Conservation (phyloP, 306 rosid species). For the Arachis stenosperma region DNA sequence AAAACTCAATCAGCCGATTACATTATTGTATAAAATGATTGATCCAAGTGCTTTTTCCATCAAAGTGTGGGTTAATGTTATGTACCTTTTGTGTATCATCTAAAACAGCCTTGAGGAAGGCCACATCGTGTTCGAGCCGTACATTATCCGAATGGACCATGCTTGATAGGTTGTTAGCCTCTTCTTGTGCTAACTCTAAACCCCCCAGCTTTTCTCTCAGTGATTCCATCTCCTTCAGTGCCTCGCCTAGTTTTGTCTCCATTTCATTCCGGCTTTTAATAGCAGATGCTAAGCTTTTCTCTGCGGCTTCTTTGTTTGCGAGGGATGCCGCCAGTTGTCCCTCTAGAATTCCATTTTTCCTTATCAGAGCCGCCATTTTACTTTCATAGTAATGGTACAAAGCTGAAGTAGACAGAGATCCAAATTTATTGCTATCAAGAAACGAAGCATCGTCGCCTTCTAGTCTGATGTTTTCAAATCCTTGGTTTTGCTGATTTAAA, state of each 20-base stretch:
- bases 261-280: conserved; percentile 77
- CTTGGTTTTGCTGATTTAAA: conserved; percentile 59
- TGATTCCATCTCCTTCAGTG: conserved; percentile 67
- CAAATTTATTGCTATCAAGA: conserved; percentile 63
- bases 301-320: conserved; percentile 76
- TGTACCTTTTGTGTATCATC: conserved; percentile 94
- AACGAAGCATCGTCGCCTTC: conserved; percentile 52
- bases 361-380: conserved; percentile 68
- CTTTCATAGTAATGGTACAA: conserved; percentile 75
- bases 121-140: conserved; percentile 93
- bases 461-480: conserved; percentile 51
- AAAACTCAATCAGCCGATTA: conserved; percentile 25
- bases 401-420: conserved; percentile 60
- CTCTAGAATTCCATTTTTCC: conserved; percentile 82
- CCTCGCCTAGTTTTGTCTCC: conserved; percentile 72
- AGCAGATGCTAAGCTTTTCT: conserved; percentile 70
- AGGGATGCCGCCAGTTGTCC: conserved; percentile 79
- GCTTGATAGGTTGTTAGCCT: conserved; percentile 80
- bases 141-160: conserved; percentile 92
- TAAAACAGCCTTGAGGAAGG: conserved; percentile 93
- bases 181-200: conserved; percentile 86
- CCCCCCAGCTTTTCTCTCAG: conserved; percentile 77
- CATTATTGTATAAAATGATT: not conserved
- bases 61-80: not conserved
- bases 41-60: not conserved